These are phyloP conservation scores for Athelia psychrophila DNA, from an alignment of 1,284 basidiomycete genomes.

Conservation along the genomic window DNA sequence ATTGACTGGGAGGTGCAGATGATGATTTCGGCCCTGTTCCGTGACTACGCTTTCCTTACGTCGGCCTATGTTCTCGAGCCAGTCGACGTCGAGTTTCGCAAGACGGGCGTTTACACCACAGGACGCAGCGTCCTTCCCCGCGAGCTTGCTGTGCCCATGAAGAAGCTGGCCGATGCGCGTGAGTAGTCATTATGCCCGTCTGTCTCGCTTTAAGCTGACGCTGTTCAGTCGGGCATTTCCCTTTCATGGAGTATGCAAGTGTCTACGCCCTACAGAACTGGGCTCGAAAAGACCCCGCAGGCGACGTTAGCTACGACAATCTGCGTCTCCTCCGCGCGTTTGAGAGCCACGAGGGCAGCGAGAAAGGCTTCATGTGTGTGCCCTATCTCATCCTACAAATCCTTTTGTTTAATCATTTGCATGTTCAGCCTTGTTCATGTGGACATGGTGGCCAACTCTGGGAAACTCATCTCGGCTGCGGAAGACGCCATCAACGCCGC, in stretches of 20 bases:
- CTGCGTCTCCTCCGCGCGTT: slow-evolving; percentile 26
- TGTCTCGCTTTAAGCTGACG: neutral
- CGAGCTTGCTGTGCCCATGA: slow-evolving; percentile 19
- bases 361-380: slow-evolving; percentile 11
- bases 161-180: slow-evolving; percentile 15
- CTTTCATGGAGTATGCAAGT: slow-evolving; percentile 27
- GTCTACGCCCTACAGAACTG: slow-evolving; percentile 25
- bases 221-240: slow-evolving; percentile 3
- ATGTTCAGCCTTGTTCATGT: too few relatives aligned
- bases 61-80: slow-evolving; percentile 25
- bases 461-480: slow-evolving; percentile 13
- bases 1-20: neutral
- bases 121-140: slow-evolving; percentile 15
- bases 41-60: slow-evolving; percentile 26
- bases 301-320: slow-evolving; percentile 21
- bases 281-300: slow-evolving; percentile 15
- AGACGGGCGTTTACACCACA: slow-evolving; percentile 17
- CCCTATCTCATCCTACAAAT: too few relatives aligned
- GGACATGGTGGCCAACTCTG: slow-evolving; percentile 13
- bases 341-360: slow-evolving; percentile 12
- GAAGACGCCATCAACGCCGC: slow-evolving; percentile 9
- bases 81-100: slow-evolving; percentile 18
- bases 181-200: neutral
- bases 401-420: too few relatives aligned
- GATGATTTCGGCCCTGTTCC: slow-evolving; percentile 14